Base-by-base conservation (phyloP, 345 rosid species). In the Trapa incisa region DNA sequence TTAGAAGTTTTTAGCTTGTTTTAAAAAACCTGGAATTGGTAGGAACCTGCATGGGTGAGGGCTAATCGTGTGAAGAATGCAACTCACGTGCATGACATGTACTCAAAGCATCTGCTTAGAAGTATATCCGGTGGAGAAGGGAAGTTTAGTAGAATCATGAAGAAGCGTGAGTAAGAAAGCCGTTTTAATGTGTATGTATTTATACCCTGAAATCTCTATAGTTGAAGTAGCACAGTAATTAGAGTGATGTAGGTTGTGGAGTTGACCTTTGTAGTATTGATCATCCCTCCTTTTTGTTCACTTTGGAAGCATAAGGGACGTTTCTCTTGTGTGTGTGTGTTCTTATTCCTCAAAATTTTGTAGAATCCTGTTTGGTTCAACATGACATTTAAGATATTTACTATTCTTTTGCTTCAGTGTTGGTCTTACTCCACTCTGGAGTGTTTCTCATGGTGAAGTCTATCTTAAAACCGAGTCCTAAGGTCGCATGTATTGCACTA, bases 21-120 rank as follows among this genome's bases (percentile, higher is more conserved):
- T 58, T 35, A 6, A 22, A 13, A 29, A n/a, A 54, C 4, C 0
- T 58, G 60, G 5, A 41, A 58, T 35, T 14, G 63, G 10, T 12
- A 88, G 95, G 97, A 92, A 78, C 96, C 98, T 32, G 96, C 96
- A 65, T 92, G 98, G 96, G 96, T 88, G 52, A 84, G 85, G 82
- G 93, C 97, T 3, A 85, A 76, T 47, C 78, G 92, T 43, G 82
- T 79, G 75, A 85, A 79, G 75, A 85, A 88, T 67, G 87, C 77
- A 33, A 80, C 91, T 11, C 89, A 88, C 71, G 98, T 87, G 12
- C 96, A 88, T 64, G 79, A 85, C 61, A 71, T 84, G 72, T 89
- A 83, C 76, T 84, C 91, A 65, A 92, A 78, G 74, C 91, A 77
- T 82, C 85, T 92, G 62, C 68, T 85, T 76, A 85, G 85, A 70